Evolutionary conservation across 2,329 filamentous ascomycete genomes (phyloP).

Genomic region (Ilyonectria mors-panacis): DNA sequence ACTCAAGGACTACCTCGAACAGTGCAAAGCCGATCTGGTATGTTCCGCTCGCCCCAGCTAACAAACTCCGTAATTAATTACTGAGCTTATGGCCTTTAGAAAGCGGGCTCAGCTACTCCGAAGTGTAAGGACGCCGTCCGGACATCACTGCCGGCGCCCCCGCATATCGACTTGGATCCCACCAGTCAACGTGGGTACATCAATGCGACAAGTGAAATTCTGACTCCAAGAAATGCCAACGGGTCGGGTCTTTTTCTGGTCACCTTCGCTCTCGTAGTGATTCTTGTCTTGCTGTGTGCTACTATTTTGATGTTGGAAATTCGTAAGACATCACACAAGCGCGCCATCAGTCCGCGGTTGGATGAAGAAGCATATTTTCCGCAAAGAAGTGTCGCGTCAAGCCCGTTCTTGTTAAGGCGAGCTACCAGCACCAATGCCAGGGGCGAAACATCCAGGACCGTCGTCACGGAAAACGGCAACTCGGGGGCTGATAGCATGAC

Average conservation of each 20-base stretch:
- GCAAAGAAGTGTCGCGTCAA: too few species aligned
- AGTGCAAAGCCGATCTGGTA: not conserved
- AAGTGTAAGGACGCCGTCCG: not conserved
- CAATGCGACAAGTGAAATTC: not conserved
- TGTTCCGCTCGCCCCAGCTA: not conserved
- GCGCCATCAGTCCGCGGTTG: not conserved
- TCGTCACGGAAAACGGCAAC: too few species aligned
- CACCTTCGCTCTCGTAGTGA: not conserved
- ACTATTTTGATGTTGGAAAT: not conserved
- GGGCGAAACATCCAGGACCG: too few species aligned
- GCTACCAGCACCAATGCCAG: too few species aligned
- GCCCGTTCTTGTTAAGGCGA: too few species aligned
- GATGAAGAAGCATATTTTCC: too few species aligned
- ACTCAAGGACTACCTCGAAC: not conserved
- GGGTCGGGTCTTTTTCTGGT: not conserved
- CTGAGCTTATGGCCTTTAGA: not conserved
- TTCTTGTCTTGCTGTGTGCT: not conserved
- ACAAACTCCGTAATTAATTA: not conserved
- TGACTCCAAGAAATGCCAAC: not conserved
- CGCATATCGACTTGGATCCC: not conserved
- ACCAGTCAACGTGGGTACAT: not conserved
- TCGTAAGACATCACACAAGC: not conserved
- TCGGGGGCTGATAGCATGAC: too few species aligned
- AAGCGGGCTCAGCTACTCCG: not conserved
- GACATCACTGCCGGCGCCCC: not conserved